phyloP scores from a whole-genome alignment of 805 yeast species.

The Cyberlindnera meyerae region DNA sequence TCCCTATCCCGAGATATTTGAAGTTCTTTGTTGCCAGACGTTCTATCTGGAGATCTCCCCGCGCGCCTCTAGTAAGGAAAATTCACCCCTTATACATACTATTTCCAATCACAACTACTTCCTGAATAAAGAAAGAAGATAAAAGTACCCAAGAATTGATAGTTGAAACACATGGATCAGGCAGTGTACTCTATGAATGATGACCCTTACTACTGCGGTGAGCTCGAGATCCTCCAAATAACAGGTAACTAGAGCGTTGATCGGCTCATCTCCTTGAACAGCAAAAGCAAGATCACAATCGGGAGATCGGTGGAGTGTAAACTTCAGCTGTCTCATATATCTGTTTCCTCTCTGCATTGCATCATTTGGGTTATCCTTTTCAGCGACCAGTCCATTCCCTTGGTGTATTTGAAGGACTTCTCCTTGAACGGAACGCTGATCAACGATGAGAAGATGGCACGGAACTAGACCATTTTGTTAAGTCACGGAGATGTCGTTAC shows the following conservation, averaged over 20 bases:
- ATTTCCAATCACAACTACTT: too few relatives aligned
- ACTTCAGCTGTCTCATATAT: conserved; percentile 31
- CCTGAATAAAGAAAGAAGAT: too few relatives aligned
- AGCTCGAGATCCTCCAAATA: conserved; percentile 5
- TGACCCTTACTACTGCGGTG: conserved; percentile 15
- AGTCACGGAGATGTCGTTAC: conserved; percentile 36
- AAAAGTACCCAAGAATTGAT: not conserved
- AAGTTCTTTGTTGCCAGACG: too few relatives aligned
- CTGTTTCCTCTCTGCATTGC: conserved; percentile 45
- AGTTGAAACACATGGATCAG: not conserved
- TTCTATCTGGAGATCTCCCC: too few relatives aligned
- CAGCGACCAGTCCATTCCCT: conserved; percentile 41
- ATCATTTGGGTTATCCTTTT: conserved; percentile 44
- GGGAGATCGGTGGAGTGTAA: conserved; percentile 38
- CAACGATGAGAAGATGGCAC: conserved; percentile 32
- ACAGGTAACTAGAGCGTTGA: conserved; percentile 1
- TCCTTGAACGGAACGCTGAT: conserved; percentile 49
- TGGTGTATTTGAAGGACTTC: conserved; percentile 45
- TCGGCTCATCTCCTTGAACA: conserved; percentile 17
- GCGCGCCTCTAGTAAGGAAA: too few relatives aligned
- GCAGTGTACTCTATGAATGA: not conserved
- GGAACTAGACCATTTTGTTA: conserved; percentile 31
- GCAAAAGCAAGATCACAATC: conserved; percentile 34
- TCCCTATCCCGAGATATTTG: too few relatives aligned
- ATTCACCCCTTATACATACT: too few relatives aligned